Conservation (phyloP, 2,329 filamentous ascomycete genomes). For the Bimuria novae-zelandiae region DNA sequence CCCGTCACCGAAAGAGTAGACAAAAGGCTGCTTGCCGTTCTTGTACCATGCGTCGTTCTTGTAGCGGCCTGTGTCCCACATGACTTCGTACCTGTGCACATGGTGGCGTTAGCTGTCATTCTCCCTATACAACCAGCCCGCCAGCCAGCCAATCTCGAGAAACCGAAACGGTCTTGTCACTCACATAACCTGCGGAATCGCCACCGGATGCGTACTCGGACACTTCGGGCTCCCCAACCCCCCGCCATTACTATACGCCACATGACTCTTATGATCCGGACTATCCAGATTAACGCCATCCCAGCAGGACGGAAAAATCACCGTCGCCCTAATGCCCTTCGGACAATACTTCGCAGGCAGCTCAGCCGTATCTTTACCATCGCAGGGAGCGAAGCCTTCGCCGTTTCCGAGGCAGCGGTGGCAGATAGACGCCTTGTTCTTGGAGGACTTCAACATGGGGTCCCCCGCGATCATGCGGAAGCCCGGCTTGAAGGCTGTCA, state of each 20-base stretch:
- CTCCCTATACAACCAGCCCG: not conserved
- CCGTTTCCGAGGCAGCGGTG: slow-evolving; percentile 30
- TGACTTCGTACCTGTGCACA: slow-evolving; percentile 17
- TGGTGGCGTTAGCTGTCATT: slow-evolving; percentile 7
- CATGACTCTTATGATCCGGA: slow-evolving; percentile 65
- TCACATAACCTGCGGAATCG: slow-evolving; percentile 50
- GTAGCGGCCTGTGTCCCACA: slow-evolving; percentile 18
- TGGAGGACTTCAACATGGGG: slow-evolving; percentile 41
- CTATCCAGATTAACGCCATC: slow-evolving; percentile 61
- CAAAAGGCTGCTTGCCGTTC: slow-evolving; percentile 21
- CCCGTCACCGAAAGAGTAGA: slow-evolving; percentile 39
- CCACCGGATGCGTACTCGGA: slow-evolving; percentile 47
- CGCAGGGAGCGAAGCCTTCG: slow-evolving; percentile 30
- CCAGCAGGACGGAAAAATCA: slow-evolving; percentile 76
- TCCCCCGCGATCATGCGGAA: slow-evolving; percentile 74
- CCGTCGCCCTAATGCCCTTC: slow-evolving; percentile 72
- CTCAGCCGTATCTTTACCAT: slow-evolving; percentile 33
- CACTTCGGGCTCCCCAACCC: slow-evolving; percentile 52
- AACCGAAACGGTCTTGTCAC: too few relatives aligned
- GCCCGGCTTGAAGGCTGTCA: slow-evolving; percentile 71
- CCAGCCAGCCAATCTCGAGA: too few relatives aligned
- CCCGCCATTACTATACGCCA: slow-evolving; percentile 53
- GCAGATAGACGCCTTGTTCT: slow-evolving; percentile 22
- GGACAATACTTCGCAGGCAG: slow-evolving; percentile 71
- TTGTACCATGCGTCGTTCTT: slow-evolving; percentile 15